Evolutionary conservation across 768 basidiomycete species (phyloP), one percentile per base, ranked within the genome.

Genomic region (Tricholoma matsutake): DNA sequence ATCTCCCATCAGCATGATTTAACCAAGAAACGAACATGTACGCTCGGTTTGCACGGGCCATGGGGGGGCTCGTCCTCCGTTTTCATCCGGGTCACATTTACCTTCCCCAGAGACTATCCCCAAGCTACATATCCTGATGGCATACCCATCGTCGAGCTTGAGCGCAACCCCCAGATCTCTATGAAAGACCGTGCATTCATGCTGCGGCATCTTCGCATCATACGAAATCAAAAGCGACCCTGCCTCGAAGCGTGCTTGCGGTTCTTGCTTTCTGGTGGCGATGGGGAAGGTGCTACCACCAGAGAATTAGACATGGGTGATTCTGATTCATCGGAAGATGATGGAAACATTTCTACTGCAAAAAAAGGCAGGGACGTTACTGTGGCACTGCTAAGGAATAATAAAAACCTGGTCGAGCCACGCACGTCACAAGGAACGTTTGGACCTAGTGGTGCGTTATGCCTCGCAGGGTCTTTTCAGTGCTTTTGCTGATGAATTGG

Each of bases 21-120:
- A 39, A 78, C 80, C 7, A 90, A 89, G 70, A 86, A 83, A 65
- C 85, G 93, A 9, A 89, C 86, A 13, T 92, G 92, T 65, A 94
- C 93, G 1, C 79, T 97, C 52, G 91, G 93, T 4, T 76, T 98
- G 45, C 86, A 92, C 63, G 92, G 92, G 2, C 94, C 94, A 2
- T 96, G 94, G 94, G 93, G 91, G n/a, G 89, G 89, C 59, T 84
- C 82, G 0, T 88, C 87, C 10, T 89, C 87, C 18, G 89, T 90
- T 6, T 95, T 93, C 75, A 86, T 95, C 60, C 87, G 96, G 0
- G 83, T 96, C 28, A 89, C 91, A 1, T 96, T 97, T 76, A 87
- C 85, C 1, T 98, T 98, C 68, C 95, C 96, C 0, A 80, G 85
- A 22, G 84, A 84, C 45, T 98, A 98, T 69, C 90, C 92, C 0